Percentiles rank a stretch among this genome's conserved stretches.
Conservation (phyloP, 2,329 filamentous ascomycete genomes). For the Aspergillus phoenicis region DNA sequence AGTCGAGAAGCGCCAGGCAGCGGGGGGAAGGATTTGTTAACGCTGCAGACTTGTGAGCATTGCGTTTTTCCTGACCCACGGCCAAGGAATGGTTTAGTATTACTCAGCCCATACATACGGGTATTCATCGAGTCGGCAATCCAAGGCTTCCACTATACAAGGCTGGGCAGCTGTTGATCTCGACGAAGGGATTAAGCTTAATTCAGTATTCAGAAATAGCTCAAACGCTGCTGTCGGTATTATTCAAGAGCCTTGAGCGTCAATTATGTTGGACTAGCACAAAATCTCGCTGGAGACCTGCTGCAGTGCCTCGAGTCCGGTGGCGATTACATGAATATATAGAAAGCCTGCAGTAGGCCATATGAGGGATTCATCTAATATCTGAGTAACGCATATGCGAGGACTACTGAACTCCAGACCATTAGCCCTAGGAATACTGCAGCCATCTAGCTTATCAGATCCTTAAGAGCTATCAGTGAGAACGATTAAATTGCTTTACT, state of each 20-base stretch:
- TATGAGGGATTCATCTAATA: background rate
- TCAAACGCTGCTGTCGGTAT: background rate
- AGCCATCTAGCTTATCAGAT: background rate
- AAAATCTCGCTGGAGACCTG: too few species aligned
- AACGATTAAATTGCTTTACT: background rate
- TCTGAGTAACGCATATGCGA: background rate
- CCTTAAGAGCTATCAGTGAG: background rate
- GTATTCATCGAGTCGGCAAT: background rate
- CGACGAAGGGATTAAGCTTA: background rate
- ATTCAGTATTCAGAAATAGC: background rate
- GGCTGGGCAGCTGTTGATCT: background rate
- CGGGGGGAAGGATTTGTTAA: background rate
- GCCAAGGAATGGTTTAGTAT: background rate
- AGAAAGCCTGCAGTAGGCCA: background rate
- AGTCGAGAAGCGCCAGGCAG: background rate
- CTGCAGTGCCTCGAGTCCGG: too few species aligned
- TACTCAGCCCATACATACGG: constrained; percentile 1
- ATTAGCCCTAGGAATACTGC: background rate
- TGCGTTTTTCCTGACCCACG: background rate
- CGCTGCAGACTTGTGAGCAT: background rate
- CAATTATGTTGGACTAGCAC: background rate
- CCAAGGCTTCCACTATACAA: background rate
- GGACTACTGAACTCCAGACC: background rate
- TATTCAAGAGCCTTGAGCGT: background rate
- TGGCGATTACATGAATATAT: background rate